Conservation (phyloP, 352 stramenopile genomes). For the Ophiocytium majus region DNA sequence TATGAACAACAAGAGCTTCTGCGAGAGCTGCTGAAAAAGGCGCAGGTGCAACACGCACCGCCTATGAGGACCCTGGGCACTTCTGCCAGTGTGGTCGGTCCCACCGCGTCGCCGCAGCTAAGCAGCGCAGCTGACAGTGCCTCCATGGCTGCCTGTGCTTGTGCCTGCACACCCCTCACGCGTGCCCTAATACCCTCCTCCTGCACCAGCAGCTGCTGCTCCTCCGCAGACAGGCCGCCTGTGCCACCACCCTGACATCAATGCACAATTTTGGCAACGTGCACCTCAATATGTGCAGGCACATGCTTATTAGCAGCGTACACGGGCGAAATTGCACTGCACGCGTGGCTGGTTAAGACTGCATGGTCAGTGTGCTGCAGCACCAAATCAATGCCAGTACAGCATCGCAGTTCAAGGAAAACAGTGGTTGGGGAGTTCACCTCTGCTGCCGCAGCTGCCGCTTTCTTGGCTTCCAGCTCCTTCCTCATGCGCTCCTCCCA, state of each 20-base stretch:
- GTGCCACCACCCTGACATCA: too few species aligned
- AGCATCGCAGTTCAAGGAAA: constrained; percentile 2
- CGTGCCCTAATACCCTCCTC: constrained; percentile 44
- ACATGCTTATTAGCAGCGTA: too few species aligned
- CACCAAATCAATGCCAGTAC: too few species aligned
- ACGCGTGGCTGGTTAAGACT: too few species aligned
- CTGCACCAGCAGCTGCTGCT: constrained; percentile 42
- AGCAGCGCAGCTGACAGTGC: constrained; percentile 36
- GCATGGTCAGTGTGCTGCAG: too few species aligned
- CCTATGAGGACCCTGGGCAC: not conserved
- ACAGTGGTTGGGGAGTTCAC: constrained; percentile 8
- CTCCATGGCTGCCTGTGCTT: constrained; percentile 35
- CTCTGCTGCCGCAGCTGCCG: constrained; percentile 15
- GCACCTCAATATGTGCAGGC: too few species aligned
- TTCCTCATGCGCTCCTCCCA: constrained; percentile 55
- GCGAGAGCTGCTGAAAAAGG: too few species aligned
- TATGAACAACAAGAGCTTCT: too few species aligned
- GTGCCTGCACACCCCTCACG: constrained; percentile 30
- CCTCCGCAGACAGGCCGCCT: constrained; percentile 15
- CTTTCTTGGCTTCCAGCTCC: constrained; percentile 46
- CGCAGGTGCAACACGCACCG: not conserved
- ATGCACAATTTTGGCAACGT: too few species aligned
- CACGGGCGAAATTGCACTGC: too few species aligned
- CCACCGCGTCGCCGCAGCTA: not conserved
- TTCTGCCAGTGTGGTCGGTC: not conserved